Conservation (phyloP, 2,329 filamentous ascomycete genomes). For the Xylariaceae sp. region DNA sequence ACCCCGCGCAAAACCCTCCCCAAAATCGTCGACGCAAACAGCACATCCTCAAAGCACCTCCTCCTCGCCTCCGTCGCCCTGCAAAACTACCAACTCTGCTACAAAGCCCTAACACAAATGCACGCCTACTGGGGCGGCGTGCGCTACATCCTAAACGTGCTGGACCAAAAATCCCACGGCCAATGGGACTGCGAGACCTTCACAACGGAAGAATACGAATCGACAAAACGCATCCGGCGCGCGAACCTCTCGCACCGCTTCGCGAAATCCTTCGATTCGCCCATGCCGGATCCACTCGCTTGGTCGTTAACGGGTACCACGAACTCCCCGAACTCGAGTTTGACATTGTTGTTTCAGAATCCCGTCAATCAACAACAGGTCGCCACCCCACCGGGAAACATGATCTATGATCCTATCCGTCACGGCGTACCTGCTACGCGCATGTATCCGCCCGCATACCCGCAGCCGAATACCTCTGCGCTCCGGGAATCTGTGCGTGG, state of each 20-base stretch:
- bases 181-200: slow-evolving; percentile 71
- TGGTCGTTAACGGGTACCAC: slow-evolving; percentile 86
- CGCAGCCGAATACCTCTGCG: slow-evolving; percentile 45
- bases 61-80: slow-evolving; percentile 75
- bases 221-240: slow-evolving; percentile 50
- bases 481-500: slow-evolving; percentile 34
- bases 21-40: slow-evolving; percentile 29
- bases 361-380: slow-evolving; percentile 37
- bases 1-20: neutral
- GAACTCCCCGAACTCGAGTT: slow-evolving; percentile 76
- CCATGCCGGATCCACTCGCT: slow-evolving; percentile 53
- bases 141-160: slow-evolving; percentile 77
- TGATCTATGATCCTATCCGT: slow-evolving; percentile 56
- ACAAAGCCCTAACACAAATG: slow-evolving; percentile 75
- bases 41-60: slow-evolving; percentile 59
- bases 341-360: slow-evolving; percentile 74
- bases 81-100: slow-evolving; percentile 82
- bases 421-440: slow-evolving; percentile 48
- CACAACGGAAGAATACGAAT: slow-evolving; percentile 71
- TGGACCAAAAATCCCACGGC: slow-evolving; percentile 83
- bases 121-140: slow-evolving; percentile 82
- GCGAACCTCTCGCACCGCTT: slow-evolving; percentile 41
- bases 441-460: slow-evolving; percentile 47
- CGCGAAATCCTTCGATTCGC: slow-evolving; percentile 43
- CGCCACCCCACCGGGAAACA: slow-evolving; percentile 50